Conservation (phyloP, 2,329 filamentous ascomycete species). For the Sclerotinia subarctica region DNA sequence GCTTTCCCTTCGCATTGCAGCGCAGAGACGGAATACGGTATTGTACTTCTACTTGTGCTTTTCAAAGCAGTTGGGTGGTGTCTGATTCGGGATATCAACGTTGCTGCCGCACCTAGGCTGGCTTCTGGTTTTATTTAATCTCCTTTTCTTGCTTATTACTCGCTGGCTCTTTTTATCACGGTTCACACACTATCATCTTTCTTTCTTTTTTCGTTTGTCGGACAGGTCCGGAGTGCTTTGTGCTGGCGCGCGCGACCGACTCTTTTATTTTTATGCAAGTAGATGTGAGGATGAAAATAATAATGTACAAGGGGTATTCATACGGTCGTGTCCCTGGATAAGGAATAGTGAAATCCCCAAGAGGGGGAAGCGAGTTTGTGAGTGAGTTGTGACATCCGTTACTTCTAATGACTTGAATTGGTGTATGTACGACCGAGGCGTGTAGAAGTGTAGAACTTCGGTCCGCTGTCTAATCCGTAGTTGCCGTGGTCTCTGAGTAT, state of each 20-base stretch:
- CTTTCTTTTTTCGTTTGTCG: background rate
- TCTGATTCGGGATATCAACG: slow-evolving; percentile 15
- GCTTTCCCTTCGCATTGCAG: slow-evolving; percentile 19
- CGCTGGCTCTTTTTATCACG: slow-evolving; percentile 14
- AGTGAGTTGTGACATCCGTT: slow-evolving; percentile 17
- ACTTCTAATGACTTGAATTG: slow-evolving; percentile 11
- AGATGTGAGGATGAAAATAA: slow-evolving; percentile 4
- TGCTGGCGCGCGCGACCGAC: slow-evolving; percentile 18
- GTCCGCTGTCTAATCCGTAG: slow-evolving; percentile 13
- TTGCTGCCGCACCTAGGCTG: slow-evolving; percentile 9
- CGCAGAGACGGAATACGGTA: slow-evolving; percentile 10
- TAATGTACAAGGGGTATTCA: slow-evolving; percentile 12
- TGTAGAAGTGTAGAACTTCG: slow-evolving; percentile 10
- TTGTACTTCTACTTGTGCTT: slow-evolving; percentile 4
- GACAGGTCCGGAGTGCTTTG: slow-evolving; percentile 1
- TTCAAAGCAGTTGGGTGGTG: slow-evolving; percentile 11
- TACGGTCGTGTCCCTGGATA: slow-evolving; percentile 14
- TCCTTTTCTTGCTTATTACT: slow-evolving; percentile 12
- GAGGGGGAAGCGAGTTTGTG: slow-evolving; percentile 17
- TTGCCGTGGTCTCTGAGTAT: slow-evolving; percentile 4
- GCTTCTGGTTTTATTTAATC: background rate
- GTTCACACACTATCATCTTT: background rate
- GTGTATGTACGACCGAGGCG: slow-evolving; percentile 17
- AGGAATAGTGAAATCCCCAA: slow-evolving; percentile 13
- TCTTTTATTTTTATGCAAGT: slow-evolving; percentile 13